Evolutionary conservation across 129 eudicot species (phyloP).

Genomic region (Artemisia tridentata): DNA sequence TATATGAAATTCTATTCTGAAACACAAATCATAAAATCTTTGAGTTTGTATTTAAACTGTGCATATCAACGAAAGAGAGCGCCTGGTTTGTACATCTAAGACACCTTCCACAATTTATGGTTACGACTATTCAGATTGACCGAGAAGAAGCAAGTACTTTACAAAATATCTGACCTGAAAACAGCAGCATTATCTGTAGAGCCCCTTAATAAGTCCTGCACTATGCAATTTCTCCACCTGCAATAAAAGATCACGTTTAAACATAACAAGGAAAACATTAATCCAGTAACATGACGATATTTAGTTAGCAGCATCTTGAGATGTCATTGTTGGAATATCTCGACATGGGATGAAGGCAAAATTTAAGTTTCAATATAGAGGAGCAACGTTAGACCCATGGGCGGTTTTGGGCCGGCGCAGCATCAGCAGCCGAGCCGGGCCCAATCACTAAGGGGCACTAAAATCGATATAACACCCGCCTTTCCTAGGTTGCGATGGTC

Average conservation of each 20-base stretch:
- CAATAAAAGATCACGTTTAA: slow-evolving; percentile 4
- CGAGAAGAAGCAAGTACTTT: slow-evolving; percentile 2
- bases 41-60: no score
- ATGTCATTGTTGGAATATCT: background rate
- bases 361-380: background rate
- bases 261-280: slow-evolving; percentile 3
- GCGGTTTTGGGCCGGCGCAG: no score
- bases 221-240: slow-evolving; percentile 89
- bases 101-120: slow-evolving; percentile 10
- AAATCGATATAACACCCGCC: no score
- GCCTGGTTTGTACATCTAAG: no score
- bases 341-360: no score
- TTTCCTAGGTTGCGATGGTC: no score
- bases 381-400: slow-evolving; percentile 46
- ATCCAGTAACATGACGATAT: background rate
- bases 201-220: slow-evolving; percentile 84
- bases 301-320: slow-evolving; percentile 11
- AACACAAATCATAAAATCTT: background rate
- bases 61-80: no score
- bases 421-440: no score
- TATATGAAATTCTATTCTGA: background rate
- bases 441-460: no score
- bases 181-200: slow-evolving; percentile 79
- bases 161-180: slow-evolving; percentile 64
- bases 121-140: background rate